Conservation (phyloP, 1,284 basidiomycete species). For the Meira nashicola region DNA sequence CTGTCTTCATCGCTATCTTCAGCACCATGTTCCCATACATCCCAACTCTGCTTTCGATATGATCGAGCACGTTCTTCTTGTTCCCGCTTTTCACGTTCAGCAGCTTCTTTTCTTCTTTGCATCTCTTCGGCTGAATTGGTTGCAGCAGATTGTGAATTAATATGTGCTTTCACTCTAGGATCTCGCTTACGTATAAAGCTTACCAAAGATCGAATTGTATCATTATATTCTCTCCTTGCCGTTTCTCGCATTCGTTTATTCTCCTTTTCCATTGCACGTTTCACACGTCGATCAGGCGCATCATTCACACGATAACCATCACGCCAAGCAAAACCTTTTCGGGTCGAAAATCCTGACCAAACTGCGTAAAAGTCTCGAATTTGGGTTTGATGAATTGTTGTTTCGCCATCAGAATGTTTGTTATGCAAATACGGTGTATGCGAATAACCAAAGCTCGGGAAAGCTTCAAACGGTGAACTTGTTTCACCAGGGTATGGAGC, state of each 20-base stretch:
- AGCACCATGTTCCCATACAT: conserved; percentile 14
- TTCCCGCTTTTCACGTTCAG: conserved; percentile 30
- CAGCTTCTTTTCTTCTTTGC: conserved; percentile 59
- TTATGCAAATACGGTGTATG: conserved; percentile 65
- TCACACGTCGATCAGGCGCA: conserved; percentile 77
- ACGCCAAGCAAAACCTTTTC: conserved; percentile 84
- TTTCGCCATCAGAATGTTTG: conserved; percentile 18
- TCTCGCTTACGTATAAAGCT: conserved; percentile 88
- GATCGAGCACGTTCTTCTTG: conserved; percentile 63
- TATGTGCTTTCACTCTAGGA: conserved; percentile 71
- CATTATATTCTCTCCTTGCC: conserved; percentile 85
- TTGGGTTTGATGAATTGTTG: conserved; percentile 24
- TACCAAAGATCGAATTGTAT: conserved; percentile 70
- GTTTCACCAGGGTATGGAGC: conserved; percentile 56
- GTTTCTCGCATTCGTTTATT: conserved; percentile 88
- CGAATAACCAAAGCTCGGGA: conserved; percentile 77
- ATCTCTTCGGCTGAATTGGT: conserved; percentile 69
- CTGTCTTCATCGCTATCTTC: conserved; percentile 21
- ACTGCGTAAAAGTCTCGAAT: conserved; percentile 68
- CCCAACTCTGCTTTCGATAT: conserved; percentile 55
- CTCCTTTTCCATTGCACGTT: conserved; percentile 89
- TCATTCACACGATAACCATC: conserved; percentile 78
- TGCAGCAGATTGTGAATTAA: conserved; percentile 39
- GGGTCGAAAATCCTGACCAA: conserved; percentile 81
- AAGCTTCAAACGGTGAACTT: conserved; percentile 42